These are phyloP conservation scores for Ganoderma sinense DNA, from an alignment of 1,284 basidiomycete genomes.

Conservation along the genomic window DNA sequence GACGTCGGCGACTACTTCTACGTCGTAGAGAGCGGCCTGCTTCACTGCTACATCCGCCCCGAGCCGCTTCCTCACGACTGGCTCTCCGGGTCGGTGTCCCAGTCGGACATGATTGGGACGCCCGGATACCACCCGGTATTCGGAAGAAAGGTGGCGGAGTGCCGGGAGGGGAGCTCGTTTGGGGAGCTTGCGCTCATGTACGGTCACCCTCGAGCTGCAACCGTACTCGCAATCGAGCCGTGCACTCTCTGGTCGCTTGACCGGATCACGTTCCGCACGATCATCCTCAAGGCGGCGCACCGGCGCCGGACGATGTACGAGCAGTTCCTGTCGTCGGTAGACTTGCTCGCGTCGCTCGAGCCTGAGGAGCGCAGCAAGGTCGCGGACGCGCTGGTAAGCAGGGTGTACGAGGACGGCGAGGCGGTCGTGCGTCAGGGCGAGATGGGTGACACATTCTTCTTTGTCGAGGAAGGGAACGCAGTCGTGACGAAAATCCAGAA, in stretches of 20 bases:
- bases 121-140: slow-evolving; percentile 73
- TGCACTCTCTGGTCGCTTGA: slow-evolving; percentile 96
- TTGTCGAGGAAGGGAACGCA: slow-evolving; percentile 94
- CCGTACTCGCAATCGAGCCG: slow-evolving; percentile 85
- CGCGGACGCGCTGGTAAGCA: slow-evolving; percentile 92
- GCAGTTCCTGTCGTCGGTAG: slow-evolving; percentile 92
- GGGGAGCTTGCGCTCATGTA: slow-evolving; percentile 99
- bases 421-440: slow-evolving; percentile 93
- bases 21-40: slow-evolving; percentile 90
- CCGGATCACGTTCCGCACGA: slow-evolving; percentile 98
- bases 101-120: slow-evolving; percentile 63
- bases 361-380: slow-evolving; percentile 94
- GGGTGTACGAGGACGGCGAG: slow-evolving; percentile 84
- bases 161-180: slow-evolving; percentile 88
- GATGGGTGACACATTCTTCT: slow-evolving; percentile 96
- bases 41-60: slow-evolving; percentile 88
- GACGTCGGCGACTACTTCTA: slow-evolving; percentile 99
- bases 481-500: slow-evolving; percentile 81
- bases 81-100: slow-evolving; percentile 47
- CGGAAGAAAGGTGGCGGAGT: slow-evolving; percentile 88
- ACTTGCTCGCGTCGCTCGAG: slow-evolving; percentile 87
- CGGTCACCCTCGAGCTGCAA: slow-evolving; percentile 94
- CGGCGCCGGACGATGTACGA: slow-evolving; percentile 95
- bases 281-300: slow-evolving; percentile 90
- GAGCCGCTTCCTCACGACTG: slow-evolving; percentile 69